Evolutionary conservation across 23 red algal genomes (phyloP).

Genomic region (Cyanidioschyzon merolae): DNA sequence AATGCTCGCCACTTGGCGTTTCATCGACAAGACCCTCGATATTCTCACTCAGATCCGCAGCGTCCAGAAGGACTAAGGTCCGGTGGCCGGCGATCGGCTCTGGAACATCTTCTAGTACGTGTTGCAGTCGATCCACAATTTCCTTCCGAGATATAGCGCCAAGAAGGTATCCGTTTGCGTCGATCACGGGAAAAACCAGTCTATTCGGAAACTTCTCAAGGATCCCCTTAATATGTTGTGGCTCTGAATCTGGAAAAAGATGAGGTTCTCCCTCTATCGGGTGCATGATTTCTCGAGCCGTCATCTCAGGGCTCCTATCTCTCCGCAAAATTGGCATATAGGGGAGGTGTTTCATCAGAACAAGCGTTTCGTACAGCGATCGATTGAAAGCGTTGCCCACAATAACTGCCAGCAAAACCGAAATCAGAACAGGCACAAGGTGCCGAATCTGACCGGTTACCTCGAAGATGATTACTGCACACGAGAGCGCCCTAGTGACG

Average conservation of each 20-base stretch:
- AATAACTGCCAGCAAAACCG: slow-evolving; percentile 77
- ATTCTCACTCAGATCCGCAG: neutral
- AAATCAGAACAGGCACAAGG: slow-evolving; percentile 71
- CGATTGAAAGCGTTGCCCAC: slow-evolving; percentile 81
- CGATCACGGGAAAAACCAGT: slow-evolving; percentile 69
- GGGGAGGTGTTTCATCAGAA: slow-evolving; percentile 91
- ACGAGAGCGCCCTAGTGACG: slow-evolving; percentile 83
- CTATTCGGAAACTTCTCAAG: slow-evolving; percentile 49
- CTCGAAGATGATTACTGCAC: slow-evolving; percentile 96
- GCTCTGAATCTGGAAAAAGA: neutral
- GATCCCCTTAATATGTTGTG: slow-evolving; percentile 23
- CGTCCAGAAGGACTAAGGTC: neutral
- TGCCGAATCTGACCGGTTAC: slow-evolving; percentile 94
- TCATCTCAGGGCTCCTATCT: slow-evolving; percentile 56
- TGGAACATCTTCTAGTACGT: neutral
- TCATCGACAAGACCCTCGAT: slow-evolving; percentile 5
- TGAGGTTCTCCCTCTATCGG: neutral
- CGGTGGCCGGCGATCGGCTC: neutral
- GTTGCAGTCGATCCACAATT: neutral
- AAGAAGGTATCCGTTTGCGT: slow-evolving; percentile 32
- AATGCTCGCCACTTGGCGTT: neutral
- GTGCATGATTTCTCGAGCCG: slow-evolving; percentile 61
- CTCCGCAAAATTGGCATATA: slow-evolving; percentile 96
- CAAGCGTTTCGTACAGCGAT: slow-evolving; percentile 88
- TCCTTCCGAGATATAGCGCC: slow-evolving; percentile 37